Evolutionary conservation across 2,329 filamentous ascomycete species (phyloP).

Genomic region (Cordyceps militaris): DNA sequence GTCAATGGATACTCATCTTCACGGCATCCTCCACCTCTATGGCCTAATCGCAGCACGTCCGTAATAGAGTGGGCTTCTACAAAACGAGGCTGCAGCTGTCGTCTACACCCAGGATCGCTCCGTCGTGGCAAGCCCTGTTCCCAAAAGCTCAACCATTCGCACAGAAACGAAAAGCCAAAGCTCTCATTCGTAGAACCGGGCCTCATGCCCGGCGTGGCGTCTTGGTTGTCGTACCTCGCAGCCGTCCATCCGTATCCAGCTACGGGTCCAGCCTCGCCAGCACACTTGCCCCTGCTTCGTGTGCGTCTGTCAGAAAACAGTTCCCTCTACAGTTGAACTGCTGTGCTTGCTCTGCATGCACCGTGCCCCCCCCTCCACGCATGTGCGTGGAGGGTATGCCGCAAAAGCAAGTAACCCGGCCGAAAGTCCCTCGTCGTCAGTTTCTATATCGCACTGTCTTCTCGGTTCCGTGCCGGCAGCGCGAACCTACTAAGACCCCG

Average conservation of each 20-base stretch:
- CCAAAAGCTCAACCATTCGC: background rate
- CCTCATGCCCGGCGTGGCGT: background rate
- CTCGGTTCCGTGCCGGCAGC: background rate
- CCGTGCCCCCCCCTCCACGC: background rate
- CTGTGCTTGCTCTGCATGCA: background rate
- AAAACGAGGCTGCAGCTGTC: constrained; percentile 10
- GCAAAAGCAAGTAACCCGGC: no score
- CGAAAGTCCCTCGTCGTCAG: no score
- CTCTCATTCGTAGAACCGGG: background rate
- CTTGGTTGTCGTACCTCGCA: background rate
- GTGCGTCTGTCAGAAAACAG: background rate
- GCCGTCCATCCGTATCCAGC: background rate
- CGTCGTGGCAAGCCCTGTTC: background rate
- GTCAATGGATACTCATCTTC: no score
- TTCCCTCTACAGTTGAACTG: background rate
- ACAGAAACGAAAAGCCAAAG: background rate
- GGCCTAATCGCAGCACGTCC: background rate
- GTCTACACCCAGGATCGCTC: background rate
- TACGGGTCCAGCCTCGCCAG: background rate
- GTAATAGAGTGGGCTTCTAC: background rate
- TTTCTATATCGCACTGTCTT: background rate
- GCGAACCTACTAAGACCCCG: no score
- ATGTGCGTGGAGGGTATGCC: no score
- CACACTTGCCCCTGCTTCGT: background rate
- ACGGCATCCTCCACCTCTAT: background rate